Conservation (phyloP, 169 alveolate genomes). For the Hepatocystis sp. region DNA sequence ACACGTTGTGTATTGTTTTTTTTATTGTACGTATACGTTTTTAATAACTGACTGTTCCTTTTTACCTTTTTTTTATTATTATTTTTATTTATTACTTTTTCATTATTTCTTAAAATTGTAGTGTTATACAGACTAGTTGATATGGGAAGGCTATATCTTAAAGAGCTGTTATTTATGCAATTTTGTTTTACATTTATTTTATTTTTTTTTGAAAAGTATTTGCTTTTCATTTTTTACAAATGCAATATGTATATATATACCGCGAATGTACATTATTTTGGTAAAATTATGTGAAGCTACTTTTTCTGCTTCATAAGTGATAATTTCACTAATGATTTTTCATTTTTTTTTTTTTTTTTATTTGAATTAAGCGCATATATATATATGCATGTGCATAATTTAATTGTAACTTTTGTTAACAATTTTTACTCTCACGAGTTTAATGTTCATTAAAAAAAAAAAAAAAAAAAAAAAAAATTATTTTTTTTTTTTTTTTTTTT, state of each 20-base stretch:
- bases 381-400: neutral
- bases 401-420: too few species aligned
- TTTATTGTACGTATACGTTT: neutral
- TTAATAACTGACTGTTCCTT: neutral
- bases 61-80: neutral
- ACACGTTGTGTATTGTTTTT: neutral
- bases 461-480: too few species aligned
- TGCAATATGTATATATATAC: neutral
- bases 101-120: conserved; percentile 9
- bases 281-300: neutral
- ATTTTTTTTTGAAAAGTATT: conserved; percentile 18
- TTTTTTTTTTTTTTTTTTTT: too few species aligned
- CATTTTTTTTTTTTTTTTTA: too few species aligned
- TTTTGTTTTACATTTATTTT: conserved; percentile 4
- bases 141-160: conserved; percentile 7
- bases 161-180: neutral
- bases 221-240: conserved; percentile 21
- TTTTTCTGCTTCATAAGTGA: neutral
- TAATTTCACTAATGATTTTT: too few species aligned
- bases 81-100: conserved; percentile 11
- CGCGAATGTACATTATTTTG: too few species aligned
- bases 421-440: too few species aligned
- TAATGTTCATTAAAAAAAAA: too few species aligned
- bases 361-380: too few species aligned
- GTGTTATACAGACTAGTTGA: conserved; percentile 26